These are phyloP conservation scores for Ampelomyces quisqualis DNA, from an alignment of 2,329 filamentous ascomycete species.

Conservation along the genomic window DNA sequence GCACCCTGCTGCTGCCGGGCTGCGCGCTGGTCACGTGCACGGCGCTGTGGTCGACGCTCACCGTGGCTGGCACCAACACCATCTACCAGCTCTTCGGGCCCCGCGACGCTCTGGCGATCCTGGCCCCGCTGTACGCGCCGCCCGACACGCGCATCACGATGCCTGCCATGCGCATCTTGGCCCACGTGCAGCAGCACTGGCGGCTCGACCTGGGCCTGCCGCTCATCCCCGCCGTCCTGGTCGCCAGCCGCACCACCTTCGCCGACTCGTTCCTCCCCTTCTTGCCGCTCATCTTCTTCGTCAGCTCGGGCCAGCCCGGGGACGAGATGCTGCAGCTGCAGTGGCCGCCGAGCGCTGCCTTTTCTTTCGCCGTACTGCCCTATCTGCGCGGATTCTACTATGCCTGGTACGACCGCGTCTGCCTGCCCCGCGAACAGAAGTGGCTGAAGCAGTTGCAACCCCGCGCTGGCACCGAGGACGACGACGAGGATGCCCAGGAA, in stretches of 20 bases:
- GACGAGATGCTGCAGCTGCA: conserved; percentile 54
- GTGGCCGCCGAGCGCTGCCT: conserved; percentile 66
- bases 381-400: conserved; percentile 67
- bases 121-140: conserved; percentile 45
- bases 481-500: conserved; percentile 14
- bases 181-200: conserved; percentile 46
- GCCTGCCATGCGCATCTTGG: conserved; percentile 35
- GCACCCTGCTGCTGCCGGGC: conserved; percentile 63
- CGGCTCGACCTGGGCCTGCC: conserved; percentile 62
- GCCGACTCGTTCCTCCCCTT: conserved; percentile 65
- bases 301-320: conserved; percentile 51
- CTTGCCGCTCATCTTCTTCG: conserved; percentile 63
- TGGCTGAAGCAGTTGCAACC: conserved; percentile 66
- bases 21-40: conserved; percentile 58
- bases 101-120: conserved; percentile 59
- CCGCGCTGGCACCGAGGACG: conserved; percentile 45
- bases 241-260: conserved; percentile 66
- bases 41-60: conserved; percentile 47
- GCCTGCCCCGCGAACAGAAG: conserved; percentile 57
- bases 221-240: conserved; percentile 66
- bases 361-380: conserved; percentile 66
- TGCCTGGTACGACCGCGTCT: conserved; percentile 60
- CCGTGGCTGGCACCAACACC: conserved; percentile 62
- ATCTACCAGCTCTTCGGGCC: conserved; percentile 66
- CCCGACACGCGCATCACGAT: conserved; percentile 37